Conservation (phyloP, 1,139 yeast species). For the Pichia sp. region DNA sequence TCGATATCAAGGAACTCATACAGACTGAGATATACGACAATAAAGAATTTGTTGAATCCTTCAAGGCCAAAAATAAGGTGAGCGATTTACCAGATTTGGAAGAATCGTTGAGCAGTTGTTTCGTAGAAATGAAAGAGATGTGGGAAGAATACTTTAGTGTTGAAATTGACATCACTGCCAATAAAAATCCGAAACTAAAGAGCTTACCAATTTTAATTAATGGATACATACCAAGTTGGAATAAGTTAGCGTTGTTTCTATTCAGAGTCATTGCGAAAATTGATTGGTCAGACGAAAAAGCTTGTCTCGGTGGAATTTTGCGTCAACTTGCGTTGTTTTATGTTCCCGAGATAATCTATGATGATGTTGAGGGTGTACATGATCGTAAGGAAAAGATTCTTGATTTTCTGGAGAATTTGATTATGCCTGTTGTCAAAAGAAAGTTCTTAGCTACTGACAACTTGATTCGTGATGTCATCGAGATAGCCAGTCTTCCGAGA, state of each 20-base stretch:
- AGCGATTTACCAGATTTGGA: slow-evolving; percentile 16
- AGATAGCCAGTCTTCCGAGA: slow-evolving; percentile 89
- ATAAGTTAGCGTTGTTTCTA: slow-evolving; percentile 62
- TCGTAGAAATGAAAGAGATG: slow-evolving; percentile 61
- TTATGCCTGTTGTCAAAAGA: slow-evolving; percentile 63
- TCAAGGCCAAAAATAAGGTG: slow-evolving; percentile 1
- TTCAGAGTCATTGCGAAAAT: slow-evolving; percentile 52
- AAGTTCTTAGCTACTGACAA: slow-evolving; percentile 58
- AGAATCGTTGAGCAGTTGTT: slow-evolving; percentile 26
- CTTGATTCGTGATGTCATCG: slow-evolving; percentile 53
- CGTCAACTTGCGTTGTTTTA: slow-evolving; percentile 67
- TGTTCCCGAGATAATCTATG: slow-evolving; percentile 51
- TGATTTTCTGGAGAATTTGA: slow-evolving; percentile 41
- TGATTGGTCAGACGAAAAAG: slow-evolving; percentile 59
- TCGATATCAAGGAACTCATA: slow-evolving; percentile 19
- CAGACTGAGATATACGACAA: slow-evolving; percentile 18
- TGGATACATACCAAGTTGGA: slow-evolving; percentile 53
- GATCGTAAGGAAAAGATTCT: slow-evolving; percentile 24
- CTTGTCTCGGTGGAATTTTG: slow-evolving; percentile 59
- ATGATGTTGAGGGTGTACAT: slow-evolving; percentile 25
- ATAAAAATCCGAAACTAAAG: slow-evolving; percentile 30
- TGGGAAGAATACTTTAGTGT: slow-evolving; percentile 70
- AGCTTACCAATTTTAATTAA: slow-evolving; percentile 64
- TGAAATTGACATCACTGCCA: slow-evolving; percentile 27
- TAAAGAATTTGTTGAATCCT: slow-evolving; percentile 10